Evolutionary conservation across 1,284 basidiomycete species (phyloP), one percentile per base, ranked within the genome.

Genomic region (Ganoderma sp.): DNA sequence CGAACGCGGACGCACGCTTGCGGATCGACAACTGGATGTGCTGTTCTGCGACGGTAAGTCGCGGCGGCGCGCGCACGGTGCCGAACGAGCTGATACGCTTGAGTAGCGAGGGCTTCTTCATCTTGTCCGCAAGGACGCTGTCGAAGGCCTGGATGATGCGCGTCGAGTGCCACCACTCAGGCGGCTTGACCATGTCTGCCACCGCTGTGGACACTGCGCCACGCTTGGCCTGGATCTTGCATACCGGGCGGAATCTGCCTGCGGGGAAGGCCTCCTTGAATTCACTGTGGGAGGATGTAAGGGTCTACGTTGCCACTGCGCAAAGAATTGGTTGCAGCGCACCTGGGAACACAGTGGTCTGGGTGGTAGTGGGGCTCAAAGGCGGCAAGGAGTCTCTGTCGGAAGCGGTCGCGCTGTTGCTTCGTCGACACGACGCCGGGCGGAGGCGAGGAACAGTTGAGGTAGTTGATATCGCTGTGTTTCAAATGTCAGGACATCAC

Each of bases 211-310:
- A 91, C n/a, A 91, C 90, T 0, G 88, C 90, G 41, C 90, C 92
- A 64, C 90, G 85, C 81, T 93, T 95, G 41, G 90, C 91, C 78
- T 91, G 91, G 67, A 93, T 94, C 78, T 92, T 93, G 84, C 91
- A 95, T 52, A 91, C 87, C 14, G 92, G 92, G 58, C 90, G 83
- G 83, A 95, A 95, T 61, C 93, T 87, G 60, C 96, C 95, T 2
- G 92, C 93, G 3, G 97, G 96, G 82, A 97, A 98, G 2, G 97
- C 95, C 76, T 98, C 94, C 77, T 96, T 96, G 83, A 97, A 94
- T 79, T 98, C 97, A 70, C 92, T 93, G 72, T 15, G 68, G 52
- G 17, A 67, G 42, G 66, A 63, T 54, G 45, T 61, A 54, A 52
- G 37, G 3, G 54, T 61, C 37, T 39, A 10, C 15, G 8, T 22